Conservation (phyloP, 2,329 filamentous ascomycete genomes). For the Alternaria sp. region DNA sequence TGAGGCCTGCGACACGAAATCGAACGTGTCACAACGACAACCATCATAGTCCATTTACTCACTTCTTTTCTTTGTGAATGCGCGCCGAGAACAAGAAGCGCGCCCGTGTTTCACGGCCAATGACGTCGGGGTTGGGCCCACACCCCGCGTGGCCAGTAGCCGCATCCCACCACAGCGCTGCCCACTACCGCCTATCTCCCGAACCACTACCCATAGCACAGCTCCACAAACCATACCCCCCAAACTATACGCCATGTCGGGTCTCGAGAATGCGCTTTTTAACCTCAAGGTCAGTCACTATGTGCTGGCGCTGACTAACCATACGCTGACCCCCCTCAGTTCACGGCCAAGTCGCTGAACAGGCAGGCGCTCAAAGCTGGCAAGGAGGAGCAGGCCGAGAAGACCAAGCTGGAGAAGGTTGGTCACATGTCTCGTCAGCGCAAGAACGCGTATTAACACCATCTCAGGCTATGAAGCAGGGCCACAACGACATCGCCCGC, state of each 20-base stretch:
- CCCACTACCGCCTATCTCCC: slow-evolving; percentile 19
- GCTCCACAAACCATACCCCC: slow-evolving; percentile 10
- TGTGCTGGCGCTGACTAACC: background rate
- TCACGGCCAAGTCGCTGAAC: slow-evolving; percentile 68
- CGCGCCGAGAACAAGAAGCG: slow-evolving; percentile 1
- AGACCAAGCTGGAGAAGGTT: slow-evolving; percentile 67
- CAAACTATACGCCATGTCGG: slow-evolving; percentile 56
- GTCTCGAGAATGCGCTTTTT: slow-evolving; percentile 67
- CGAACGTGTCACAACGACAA: background rate
- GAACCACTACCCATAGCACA: slow-evolving; percentile 14
- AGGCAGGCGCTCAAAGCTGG: slow-evolving; percentile 66
- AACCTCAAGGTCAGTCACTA: slow-evolving; percentile 61
- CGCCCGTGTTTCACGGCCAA: slow-evolving; percentile 5
- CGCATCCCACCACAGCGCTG: slow-evolving; percentile 24
- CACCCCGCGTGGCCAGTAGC: slow-evolving; percentile 36
- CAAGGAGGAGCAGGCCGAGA: slow-evolving; percentile 66
- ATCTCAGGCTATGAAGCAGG: slow-evolving; percentile 63
- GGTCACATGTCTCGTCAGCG: background rate
- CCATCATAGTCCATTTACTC: background rate
- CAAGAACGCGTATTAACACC: background rate
- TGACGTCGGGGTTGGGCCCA: slow-evolving; percentile 29
- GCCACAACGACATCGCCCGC: slow-evolving; percentile 66
- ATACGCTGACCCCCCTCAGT: slow-evolving; percentile 50
- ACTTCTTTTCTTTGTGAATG: slow-evolving; percentile 9
- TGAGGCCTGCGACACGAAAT: background rate